Conservation (phyloP, 1,284 basidiomycete species). For the Austropuccinia psidii region DNA sequence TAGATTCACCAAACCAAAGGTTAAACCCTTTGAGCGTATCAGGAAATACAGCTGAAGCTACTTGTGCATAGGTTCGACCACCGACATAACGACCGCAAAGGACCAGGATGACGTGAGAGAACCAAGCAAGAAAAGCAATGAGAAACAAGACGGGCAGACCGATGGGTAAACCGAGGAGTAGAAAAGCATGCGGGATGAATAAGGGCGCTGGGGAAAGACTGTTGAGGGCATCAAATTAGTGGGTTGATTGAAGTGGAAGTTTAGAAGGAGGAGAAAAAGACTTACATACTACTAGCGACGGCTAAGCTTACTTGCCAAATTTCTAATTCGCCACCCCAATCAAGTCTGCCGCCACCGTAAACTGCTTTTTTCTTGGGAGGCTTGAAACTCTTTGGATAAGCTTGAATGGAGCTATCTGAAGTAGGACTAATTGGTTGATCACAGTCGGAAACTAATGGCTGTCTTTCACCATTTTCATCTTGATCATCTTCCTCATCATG, state of each 20-base stretch:
- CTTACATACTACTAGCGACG: constrained; percentile 32
- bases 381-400: not conserved
- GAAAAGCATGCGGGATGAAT: constrained; percentile 42
- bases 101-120: constrained; percentile 42
- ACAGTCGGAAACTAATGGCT: not conserved
- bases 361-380: constrained; percentile 20
- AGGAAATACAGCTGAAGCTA: constrained; percentile 43
- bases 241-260: not conserved
- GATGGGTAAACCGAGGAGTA: constrained; percentile 40
- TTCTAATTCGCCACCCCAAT: constrained; percentile 34
- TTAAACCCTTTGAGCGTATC: constrained; percentile 39
- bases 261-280: not conserved
- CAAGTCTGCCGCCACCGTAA: constrained; percentile 33
- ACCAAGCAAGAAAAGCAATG: constrained; percentile 41
- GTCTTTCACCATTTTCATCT: not conserved
- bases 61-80: constrained; percentile 42
- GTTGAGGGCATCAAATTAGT: not conserved
- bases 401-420: not conserved
- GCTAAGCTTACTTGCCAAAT: constrained; percentile 35
- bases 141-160: constrained; percentile 42
- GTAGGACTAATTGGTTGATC: not conserved
- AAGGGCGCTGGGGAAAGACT: constrained; percentile 41
- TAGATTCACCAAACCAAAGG: constrained; percentile 26
- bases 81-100: constrained; percentile 44
- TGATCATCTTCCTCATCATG: not conserved